Percentiles rank a stretch among this genome's conserved stretches.
These are phyloP conservation scores for Diaporthe citriasiana DNA, from an alignment of 2,329 filamentous ascomycete genomes.

Conservation along the genomic window DNA sequence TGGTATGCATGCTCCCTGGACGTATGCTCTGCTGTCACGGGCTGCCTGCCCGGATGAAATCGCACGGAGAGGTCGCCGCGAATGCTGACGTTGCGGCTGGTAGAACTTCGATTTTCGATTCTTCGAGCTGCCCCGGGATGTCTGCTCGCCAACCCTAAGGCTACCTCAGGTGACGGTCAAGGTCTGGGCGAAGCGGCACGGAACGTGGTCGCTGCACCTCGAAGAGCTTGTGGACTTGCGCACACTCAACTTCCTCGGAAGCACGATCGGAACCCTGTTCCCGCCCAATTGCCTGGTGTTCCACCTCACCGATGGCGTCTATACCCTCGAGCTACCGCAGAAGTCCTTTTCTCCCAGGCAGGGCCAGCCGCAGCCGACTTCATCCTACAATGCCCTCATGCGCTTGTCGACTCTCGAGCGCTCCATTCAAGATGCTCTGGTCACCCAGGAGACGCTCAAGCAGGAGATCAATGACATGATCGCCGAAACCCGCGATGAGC, in stretches of 20 bases:
- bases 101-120: conserved; percentile 89
- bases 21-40: background rate
- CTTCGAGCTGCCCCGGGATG: conserved; percentile 78
- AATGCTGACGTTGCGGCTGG: conserved; percentile 40
- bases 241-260: conserved; percentile 83
- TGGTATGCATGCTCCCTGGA: conserved; percentile 57
- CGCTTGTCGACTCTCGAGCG: conserved; percentile 89
- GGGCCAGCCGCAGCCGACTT: conserved; percentile 70
- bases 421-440: conserved; percentile 90
- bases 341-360: conserved; percentile 66
- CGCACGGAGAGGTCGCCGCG: background rate
- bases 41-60: background rate
- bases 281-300: conserved; percentile 88
- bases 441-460: conserved; percentile 80
- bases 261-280: conserved; percentile 77
- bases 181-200: conserved; percentile 78
- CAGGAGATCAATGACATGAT: conserved; percentile 80
- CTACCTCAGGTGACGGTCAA: conserved; percentile 75
- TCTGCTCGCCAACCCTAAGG: conserved; percentile 75
- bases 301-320: conserved; percentile 88
- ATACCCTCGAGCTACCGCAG: conserved; percentile 79
- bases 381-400: conserved; percentile 91
- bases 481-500: conserved; percentile 51
- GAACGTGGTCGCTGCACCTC: conserved; percentile 73
- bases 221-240: conserved; percentile 80